These are phyloP conservation scores for Coemansia erecta DNA, from an alignment of 192 early-diverging fungal species.

Conservation along the genomic window DNA sequence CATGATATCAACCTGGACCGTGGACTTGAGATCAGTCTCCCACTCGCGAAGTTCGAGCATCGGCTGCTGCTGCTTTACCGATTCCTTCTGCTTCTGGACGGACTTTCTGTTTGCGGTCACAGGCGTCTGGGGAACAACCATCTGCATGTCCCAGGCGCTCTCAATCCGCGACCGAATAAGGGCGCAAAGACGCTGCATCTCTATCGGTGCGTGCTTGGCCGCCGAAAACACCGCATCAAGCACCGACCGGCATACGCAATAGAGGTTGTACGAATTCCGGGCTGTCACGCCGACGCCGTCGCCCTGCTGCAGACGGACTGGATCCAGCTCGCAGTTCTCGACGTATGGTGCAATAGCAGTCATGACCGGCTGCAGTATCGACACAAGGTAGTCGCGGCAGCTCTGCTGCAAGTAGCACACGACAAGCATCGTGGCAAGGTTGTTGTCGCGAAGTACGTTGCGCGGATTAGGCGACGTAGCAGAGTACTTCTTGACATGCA, in stretches of 20 bases:
- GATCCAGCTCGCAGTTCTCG: constrained; percentile 54
- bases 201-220: constrained; percentile 40
- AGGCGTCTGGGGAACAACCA: constrained; percentile 11
- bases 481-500: constrained; percentile 35
- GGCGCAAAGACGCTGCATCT: constrained; percentile 48
- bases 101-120: constrained; percentile 6
- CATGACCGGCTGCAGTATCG: constrained; percentile 51
- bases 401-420: constrained; percentile 52
- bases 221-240: constrained; percentile 52
- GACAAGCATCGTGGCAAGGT: constrained; percentile 51
- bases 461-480: constrained; percentile 28
- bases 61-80: constrained; percentile 14
- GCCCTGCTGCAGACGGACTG: constrained; percentile 28
- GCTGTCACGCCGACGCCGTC: constrained; percentile 21
- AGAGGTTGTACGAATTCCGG: constrained; percentile 49
- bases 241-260: constrained; percentile 48
- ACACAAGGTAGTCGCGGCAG: constrained; percentile 45
- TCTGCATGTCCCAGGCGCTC: constrained; percentile 29
- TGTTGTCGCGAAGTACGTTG: constrained; percentile 45
- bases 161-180: constrained; percentile 46
- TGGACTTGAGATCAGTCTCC: constrained; percentile 43
- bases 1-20: constrained; percentile 42
- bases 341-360: constrained; percentile 38
- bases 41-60: constrained; percentile 46
- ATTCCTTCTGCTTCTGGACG: constrained; percentile 8